phyloP scores from a whole-genome alignment of 768 basidiomycete genomes.

The Lyophyllum decastes region DNA sequence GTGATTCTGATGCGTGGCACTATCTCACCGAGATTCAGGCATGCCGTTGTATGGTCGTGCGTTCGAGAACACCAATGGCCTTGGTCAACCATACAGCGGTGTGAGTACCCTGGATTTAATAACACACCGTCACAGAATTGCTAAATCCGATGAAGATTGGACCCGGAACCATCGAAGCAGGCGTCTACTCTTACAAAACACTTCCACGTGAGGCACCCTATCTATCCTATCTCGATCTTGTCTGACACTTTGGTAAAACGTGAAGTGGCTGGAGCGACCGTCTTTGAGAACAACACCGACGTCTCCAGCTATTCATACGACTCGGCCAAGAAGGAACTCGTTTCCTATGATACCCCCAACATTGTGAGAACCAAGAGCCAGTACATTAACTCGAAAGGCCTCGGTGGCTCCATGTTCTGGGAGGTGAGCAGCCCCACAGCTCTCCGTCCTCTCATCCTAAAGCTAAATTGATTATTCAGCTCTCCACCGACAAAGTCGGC shows the following conservation, averaged over 20 bases:
- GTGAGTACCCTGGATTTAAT: constrained; percentile 33
- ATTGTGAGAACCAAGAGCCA: constrained; percentile 67
- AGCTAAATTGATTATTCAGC: constrained; percentile 25
- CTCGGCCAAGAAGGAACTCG: constrained; percentile 60
- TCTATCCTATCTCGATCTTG: background rate
- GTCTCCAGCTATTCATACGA: constrained; percentile 84
- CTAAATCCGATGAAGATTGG: constrained; percentile 49
- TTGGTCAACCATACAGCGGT: constrained; percentile 69
- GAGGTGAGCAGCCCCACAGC: constrained; percentile 38
- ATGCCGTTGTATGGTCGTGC: constrained; percentile 83
- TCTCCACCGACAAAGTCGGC: constrained; percentile 63
- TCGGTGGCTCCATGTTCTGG: constrained; percentile 80
- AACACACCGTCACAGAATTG: background rate
- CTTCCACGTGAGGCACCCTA: constrained; percentile 55
- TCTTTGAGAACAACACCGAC: constrained; percentile 67
- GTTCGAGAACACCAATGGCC: constrained; percentile 68
- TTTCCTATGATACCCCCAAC: constrained; percentile 76
- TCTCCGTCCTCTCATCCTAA: background rate
- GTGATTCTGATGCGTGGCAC: background rate
- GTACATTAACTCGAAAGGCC: constrained; percentile 59
- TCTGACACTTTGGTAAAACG: background rate
- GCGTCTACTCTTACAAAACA: constrained; percentile 75
- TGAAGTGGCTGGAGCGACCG: constrained; percentile 52
- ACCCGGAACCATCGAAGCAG: constrained; percentile 68
- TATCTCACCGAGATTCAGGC: constrained; percentile 35